Conservation (phyloP, 495 filamentous ascomycete genomes). For the Corynascus novoguineensis region DNA sequence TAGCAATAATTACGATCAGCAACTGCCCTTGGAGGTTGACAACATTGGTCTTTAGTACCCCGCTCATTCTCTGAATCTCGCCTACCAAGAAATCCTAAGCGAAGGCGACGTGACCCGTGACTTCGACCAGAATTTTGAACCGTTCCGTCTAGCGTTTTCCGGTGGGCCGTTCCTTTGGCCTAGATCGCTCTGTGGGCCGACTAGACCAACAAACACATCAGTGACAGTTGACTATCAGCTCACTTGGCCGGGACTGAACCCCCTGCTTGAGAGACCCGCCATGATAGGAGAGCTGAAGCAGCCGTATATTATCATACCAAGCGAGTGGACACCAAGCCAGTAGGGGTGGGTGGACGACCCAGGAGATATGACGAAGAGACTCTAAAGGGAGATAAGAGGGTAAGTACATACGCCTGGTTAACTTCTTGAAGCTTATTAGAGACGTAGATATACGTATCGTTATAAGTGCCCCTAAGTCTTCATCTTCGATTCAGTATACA, state of each 20-base stretch:
- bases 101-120: slow-evolving; percentile 4
- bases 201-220: slow-evolving; percentile 6
- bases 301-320: slow-evolving; percentile 1
- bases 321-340: background rate
- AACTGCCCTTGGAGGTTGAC: background rate
- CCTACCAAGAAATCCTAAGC: background rate
- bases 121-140: slow-evolving; percentile 7
- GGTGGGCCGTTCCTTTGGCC: slow-evolving; percentile 2
- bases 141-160: slow-evolving; percentile 1
- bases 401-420: background rate
- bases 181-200: slow-evolving; percentile 4
- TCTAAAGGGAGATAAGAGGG: background rate
- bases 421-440: background rate
- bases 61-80: background rate
- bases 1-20: background rate
- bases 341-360: background rate
- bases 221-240: slow-evolving; percentile 6
- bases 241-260: slow-evolving; percentile 1
- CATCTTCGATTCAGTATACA: background rate
- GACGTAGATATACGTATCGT: background rate
- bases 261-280: slow-evolving; percentile 3
- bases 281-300: slow-evolving; percentile 3
- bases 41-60: slow-evolving; percentile 1
- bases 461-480: background rate
- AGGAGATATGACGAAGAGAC: background rate